Evolutionary conservation across 768 basidiomycete genomes (phyloP), one percentile per base, ranked within the genome.

Genomic region (Suillus sp.): DNA sequence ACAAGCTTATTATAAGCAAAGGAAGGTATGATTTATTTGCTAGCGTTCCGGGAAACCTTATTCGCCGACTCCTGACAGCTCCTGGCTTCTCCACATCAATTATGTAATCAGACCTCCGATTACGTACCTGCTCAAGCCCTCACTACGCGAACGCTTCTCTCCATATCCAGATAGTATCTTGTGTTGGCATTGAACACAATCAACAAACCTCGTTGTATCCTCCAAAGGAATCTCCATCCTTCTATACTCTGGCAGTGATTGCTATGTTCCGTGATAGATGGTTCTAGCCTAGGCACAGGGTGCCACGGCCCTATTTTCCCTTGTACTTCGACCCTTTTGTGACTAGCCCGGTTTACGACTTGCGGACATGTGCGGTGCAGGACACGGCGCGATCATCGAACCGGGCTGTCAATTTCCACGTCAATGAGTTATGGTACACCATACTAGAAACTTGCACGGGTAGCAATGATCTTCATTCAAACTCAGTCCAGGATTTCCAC

Each of bases 201-300:
- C 54, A 35, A 16, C n/a, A 56, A 37, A 1, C 38, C 18, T 16
- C 38, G n/a, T 18, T 8, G 2, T 56, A 16, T 20, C 10, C 4
- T 27, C 25, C 18, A 11, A 20, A 11, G 37, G 4, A 56, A 25
- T 16, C 18, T 25, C 4, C 27, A 2, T 57, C 10, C 30, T 8
- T 51, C 50, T 16, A 32, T 20, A n/a, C 4, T 11, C 7, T 50
- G 25, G 16, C 14, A 25, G 3, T 40, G 37, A 20, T 25, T 40
- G 18, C 11, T 40, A 57, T 57, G 2, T 27, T 38, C 18, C 18
- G 18, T 27, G 11, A 30, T 18, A 35, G 18, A 20, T 40, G 56
- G 38, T 57, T 57, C 56, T 57, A 57, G 56, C 6, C 14, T 40
- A 57, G 56, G 56, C 56, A 40, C 56, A n/a, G 5, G 18, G 6